These are phyloP conservation scores for Epichloe coenophiala DNA, from an alignment of 2,329 filamentous ascomycete genomes.

Conservation along the genomic window DNA sequence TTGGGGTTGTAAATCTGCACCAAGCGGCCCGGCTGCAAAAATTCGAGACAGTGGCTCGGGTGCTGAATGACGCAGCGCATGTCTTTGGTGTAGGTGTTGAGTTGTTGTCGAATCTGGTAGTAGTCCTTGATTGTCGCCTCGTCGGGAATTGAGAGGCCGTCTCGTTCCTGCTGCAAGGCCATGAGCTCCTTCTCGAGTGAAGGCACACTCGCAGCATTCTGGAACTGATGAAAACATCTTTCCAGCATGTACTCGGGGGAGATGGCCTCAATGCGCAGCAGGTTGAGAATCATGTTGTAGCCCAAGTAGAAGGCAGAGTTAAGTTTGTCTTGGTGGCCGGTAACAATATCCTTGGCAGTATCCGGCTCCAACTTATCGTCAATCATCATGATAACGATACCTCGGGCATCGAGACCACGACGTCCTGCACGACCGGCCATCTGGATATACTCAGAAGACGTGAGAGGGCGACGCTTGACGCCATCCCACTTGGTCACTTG, in stretches of 20 bases:
- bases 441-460: slow-evolving; percentile 92
- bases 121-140: slow-evolving; percentile 88
- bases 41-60: slow-evolving; percentile 73
- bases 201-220: slow-evolving; percentile 81
- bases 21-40: slow-evolving; percentile 75
- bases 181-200: slow-evolving; percentile 71
- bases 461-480: slow-evolving; percentile 64
- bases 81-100: slow-evolving; percentile 72
- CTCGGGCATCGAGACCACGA: slow-evolving; percentile 91
- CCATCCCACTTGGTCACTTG: slow-evolving; percentile 94
- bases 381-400: slow-evolving; percentile 99
- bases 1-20: slow-evolving; percentile 68
- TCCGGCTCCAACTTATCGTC: slow-evolving; percentile 91
- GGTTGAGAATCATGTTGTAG: slow-evolving; percentile 98
- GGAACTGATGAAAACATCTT: slow-evolving; percentile 95
- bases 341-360: slow-evolving; percentile 87
- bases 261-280: slow-evolving; percentile 96
- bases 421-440: slow-evolving; percentile 97
- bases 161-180: slow-evolving; percentile 61
- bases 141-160: slow-evolving; percentile 65
- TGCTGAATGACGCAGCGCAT: slow-evolving; percentile 88
- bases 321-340: slow-evolving; percentile 89
- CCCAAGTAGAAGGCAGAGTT: slow-evolving; percentile 96
- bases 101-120: slow-evolving; percentile 74
- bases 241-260: slow-evolving; percentile 97